A percentile compares a stretch with the other conserved stretches of the same genome.
These are phyloP conservation scores for Tremella fuciformis DNA, from an alignment of 768 basidiomycete species.

Conservation along the genomic window DNA sequence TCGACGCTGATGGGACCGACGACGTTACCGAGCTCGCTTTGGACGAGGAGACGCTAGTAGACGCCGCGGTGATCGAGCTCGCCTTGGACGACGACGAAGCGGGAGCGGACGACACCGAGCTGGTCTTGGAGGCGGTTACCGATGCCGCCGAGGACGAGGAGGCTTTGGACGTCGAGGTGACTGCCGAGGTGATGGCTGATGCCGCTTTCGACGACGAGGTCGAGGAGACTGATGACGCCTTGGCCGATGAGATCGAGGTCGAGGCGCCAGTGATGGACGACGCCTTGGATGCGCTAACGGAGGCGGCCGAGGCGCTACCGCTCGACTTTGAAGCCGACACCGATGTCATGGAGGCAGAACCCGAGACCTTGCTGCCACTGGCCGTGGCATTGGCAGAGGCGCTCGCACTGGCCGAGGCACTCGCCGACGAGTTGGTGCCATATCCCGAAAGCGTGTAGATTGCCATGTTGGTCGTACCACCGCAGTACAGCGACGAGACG, in stretches of 20 bases:
- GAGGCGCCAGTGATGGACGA: neutral
- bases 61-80: neutral
- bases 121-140: neutral
- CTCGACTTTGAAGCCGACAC: neutral
- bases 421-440: conserved; percentile 2
- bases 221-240: neutral
- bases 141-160: neutral
- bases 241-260: neutral
- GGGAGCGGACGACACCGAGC: neutral
- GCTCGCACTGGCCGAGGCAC: neutral
- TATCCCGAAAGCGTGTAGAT: too few relatives aligned
- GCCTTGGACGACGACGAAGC: neutral
- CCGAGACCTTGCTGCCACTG: too few relatives aligned
- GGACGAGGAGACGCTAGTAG: neutral
- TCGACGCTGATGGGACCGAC: neutral
- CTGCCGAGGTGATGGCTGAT: neutral
- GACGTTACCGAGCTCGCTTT: conserved; percentile 2
- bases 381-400: neutral
- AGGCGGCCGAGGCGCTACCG: neutral
- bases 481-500: conserved; percentile 9
- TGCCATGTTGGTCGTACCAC: conserved; percentile 2
- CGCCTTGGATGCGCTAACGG: neutral
- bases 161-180: neutral
- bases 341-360: neutral
- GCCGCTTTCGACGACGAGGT: neutral